phyloP scores from a whole-genome alignment of 768 basidiomycete genomes.

The Gymnopilus dilepis region DNA sequence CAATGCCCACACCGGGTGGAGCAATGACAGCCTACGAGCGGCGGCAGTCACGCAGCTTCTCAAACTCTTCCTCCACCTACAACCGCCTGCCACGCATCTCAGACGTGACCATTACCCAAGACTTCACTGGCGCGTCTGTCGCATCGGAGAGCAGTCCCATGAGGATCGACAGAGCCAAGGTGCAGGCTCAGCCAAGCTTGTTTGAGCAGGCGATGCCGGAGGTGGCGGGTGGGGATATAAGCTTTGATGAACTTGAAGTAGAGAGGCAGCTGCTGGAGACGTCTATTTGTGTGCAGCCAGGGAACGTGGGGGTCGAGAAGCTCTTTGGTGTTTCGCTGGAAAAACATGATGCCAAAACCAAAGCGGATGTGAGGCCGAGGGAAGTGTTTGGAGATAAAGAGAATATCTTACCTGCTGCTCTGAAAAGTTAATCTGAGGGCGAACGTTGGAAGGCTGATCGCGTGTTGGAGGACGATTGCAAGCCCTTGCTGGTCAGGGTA shows the following conservation, averaged over 20 bases:
- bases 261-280: constrained; percentile 34
- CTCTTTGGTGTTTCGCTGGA: constrained; percentile 13
- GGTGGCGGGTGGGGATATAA: constrained; percentile 50
- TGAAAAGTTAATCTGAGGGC: not conserved
- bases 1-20: constrained; percentile 57
- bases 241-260: constrained; percentile 54
- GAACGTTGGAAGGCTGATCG: not conserved
- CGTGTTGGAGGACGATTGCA: not conserved
- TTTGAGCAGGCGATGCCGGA: constrained; percentile 65
- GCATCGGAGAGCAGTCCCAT: constrained; percentile 55
- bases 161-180: constrained; percentile 43
- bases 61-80: constrained; percentile 18
- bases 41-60: constrained; percentile 33
- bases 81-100: constrained; percentile 31
- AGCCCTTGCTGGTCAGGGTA: constrained; percentile 16
- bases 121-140: constrained; percentile 21
- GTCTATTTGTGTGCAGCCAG: constrained; percentile 22
- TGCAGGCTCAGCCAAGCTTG: constrained; percentile 52
- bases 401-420: constrained; percentile 41
- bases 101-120: constrained; percentile 25
- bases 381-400: constrained; percentile 57
- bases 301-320: constrained; percentile 25
- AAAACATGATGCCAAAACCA: constrained; percentile 17
- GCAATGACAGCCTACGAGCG: constrained; percentile 55
- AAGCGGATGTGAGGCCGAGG: constrained; percentile 29